phyloP scores from a whole-genome alignment of 1,139 yeast species.

The Meyerozyma guilliermondii region DNA sequence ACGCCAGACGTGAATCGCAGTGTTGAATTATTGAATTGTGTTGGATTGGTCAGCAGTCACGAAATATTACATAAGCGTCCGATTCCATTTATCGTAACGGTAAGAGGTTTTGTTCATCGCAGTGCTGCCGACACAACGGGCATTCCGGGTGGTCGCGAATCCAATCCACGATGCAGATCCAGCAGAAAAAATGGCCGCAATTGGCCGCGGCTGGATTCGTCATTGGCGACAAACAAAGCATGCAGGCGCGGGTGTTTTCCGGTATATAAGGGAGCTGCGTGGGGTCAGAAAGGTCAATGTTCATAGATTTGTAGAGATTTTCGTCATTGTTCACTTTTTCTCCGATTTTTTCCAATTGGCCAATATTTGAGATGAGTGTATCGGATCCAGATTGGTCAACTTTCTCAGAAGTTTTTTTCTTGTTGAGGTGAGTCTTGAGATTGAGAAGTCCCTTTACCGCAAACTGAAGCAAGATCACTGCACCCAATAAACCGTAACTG shows the following conservation, averaged over 20 bases:
- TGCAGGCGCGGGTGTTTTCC: conserved; percentile 66
- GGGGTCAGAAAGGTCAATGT: conserved; percentile 54
- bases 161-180: conserved; percentile 92
- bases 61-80: too few relatives aligned
- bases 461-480: conserved; percentile 59
- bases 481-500: conserved; percentile 77
- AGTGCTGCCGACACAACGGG: conserved; percentile 79
- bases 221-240: conserved; percentile 80
- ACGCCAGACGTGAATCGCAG: too few relatives aligned
- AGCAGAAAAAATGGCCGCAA: conserved; percentile 92
- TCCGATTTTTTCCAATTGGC: conserved; percentile 17
- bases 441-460: conserved; percentile 39
- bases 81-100: conserved; percentile 62
- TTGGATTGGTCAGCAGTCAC: too few relatives aligned
- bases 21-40: too few relatives aligned
- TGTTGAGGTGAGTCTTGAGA: conserved; percentile 25
- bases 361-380: conserved; percentile 4
- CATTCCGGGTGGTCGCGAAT: conserved; percentile 84
- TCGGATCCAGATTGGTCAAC: conserved; percentile 7
- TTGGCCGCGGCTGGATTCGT: conserved; percentile 77
- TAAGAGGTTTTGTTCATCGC: conserved; percentile 69
- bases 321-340: conserved; percentile 10
- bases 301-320: conserved; percentile 6
- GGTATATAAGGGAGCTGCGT: conserved; percentile 63
- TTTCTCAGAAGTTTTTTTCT: conserved; percentile 11